phyloP scores from a whole-genome alignment of 1,139 yeast species.

The Debaryomyces fabryi region DNA sequence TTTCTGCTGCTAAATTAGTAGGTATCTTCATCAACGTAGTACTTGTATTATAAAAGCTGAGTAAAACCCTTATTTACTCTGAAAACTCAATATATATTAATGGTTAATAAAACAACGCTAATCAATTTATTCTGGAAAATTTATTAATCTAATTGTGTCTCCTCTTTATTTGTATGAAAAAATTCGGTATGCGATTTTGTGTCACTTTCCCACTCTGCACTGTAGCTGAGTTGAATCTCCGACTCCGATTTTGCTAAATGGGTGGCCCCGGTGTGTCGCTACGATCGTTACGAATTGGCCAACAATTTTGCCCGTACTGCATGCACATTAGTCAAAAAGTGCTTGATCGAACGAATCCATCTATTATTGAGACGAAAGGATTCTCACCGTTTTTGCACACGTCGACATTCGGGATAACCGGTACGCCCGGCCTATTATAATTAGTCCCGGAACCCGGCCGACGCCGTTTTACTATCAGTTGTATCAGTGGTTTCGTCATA shows the following conservation, averaged over 20 bases:
- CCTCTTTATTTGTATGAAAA: conserved; percentile 7
- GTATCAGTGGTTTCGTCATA: not conserved
- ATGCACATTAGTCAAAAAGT: not conserved
- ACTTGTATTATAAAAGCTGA: not conserved
- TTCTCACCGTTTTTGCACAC: not conserved
- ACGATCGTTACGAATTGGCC: not conserved
- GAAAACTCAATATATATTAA: not conserved
- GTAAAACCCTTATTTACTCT: not conserved
- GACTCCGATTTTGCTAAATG: conserved; percentile 8
- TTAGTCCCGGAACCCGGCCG: not conserved
- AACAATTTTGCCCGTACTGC: conserved; percentile 7
- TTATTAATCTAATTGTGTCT: conserved; percentile 3
- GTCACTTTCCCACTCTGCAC: not conserved
- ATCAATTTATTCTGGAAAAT: not conserved
- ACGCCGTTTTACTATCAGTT: not conserved
- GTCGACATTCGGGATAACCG: not conserved
- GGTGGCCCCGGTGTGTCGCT: not conserved
- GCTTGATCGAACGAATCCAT: not conserved
- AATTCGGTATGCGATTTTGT: conserved; percentile 5
- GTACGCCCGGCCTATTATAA: not conserved
- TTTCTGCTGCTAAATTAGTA: conserved; percentile 7
- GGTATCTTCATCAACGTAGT: conserved; percentile 9
- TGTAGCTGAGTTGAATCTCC: conserved; percentile 3
- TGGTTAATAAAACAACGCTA: not conserved
- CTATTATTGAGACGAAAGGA: not conserved